phyloP scores from a whole-genome alignment of 23 red algal species.

The Gracilaria gracilis region DNA sequence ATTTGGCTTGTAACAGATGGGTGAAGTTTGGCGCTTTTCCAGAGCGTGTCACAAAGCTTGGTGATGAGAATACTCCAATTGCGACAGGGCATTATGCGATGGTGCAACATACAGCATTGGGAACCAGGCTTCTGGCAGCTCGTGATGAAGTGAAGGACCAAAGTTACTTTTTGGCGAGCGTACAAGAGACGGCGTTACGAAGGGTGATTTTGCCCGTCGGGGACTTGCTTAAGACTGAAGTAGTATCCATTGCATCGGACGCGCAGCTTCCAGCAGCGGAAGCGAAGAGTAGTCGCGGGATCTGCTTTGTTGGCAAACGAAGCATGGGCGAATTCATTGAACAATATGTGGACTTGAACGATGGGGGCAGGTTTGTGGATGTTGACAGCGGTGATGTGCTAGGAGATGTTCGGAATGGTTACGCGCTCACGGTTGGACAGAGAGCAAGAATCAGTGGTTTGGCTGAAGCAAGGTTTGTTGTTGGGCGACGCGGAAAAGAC shows the following conservation, averaged over 20 bases:
- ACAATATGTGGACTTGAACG: conserved; percentile 51
- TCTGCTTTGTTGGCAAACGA: conserved; percentile 89
- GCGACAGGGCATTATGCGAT: conserved; percentile 89
- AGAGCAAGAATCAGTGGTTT: conserved; percentile 70
- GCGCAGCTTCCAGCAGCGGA: conserved; percentile 60
- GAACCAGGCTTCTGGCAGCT: conserved; percentile 41
- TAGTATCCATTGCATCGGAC: conserved; percentile 49
- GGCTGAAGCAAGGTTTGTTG: conserved; percentile 48
- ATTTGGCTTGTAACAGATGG: conserved; percentile 82
- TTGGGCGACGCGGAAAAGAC: conserved; percentile 24
- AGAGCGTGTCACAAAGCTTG: conserved; percentile 1
- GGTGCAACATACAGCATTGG: not conserved
- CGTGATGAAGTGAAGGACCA: conserved; percentile 80
- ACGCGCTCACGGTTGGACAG: conserved; percentile 64
- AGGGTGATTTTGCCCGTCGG: conserved; percentile 75
- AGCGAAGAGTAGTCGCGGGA: conserved; percentile 64
- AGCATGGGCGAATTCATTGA: conserved; percentile 56
- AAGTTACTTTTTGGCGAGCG: conserved; percentile 83
- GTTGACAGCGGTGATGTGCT: conserved; percentile 58
- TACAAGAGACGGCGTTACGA: conserved; percentile 37
- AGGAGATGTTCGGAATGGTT: conserved; percentile 12
- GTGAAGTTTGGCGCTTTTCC: conserved; percentile 89
- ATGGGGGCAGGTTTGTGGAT: conserved; percentile 37
- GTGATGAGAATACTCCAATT: conserved; percentile 32
- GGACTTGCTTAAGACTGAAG: conserved; percentile 60